phyloP scores from a whole-genome alignment of 306 rosid species.

The Trifolium repens region DNA sequence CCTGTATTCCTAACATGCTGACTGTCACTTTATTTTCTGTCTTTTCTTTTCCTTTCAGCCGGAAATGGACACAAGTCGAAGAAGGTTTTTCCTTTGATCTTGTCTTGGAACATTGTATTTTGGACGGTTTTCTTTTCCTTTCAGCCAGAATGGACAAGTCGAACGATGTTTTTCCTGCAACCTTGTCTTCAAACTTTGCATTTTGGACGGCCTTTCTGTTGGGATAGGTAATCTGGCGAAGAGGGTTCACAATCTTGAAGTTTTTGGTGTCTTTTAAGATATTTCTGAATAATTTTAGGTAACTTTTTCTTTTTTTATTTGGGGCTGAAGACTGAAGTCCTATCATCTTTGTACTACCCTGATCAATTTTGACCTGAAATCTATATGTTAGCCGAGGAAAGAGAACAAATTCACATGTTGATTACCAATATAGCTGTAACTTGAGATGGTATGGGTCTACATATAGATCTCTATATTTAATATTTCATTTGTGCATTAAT shows the following conservation, averaged over 20 bases:
- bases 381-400: neutral
- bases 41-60: slow-evolving; percentile 54
- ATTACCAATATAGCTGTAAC: slow-evolving; percentile 7
- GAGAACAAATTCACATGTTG: neutral
- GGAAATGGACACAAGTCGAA: slow-evolving; percentile 97
- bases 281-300: neutral
- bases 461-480: neutral
- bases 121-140: slow-evolving; percentile 16
- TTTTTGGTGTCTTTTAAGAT: slow-evolving; percentile 25
- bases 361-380: slow-evolving; percentile 42
- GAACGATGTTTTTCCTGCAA: slow-evolving; percentile 91
- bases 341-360: slow-evolving; percentile 24
- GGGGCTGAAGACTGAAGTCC: neutral
- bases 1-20: slow-evolving; percentile 1
- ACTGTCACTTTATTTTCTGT: slow-evolving; percentile 6
- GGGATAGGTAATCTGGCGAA: slow-evolving; percentile 29
- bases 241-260: slow-evolving; percentile 12
- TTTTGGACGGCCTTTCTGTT: slow-evolving; percentile 27
- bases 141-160: slow-evolving; percentile 93
- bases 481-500: neutral
- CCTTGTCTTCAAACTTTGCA: slow-evolving; percentile 37
- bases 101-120: slow-evolving; percentile 29
- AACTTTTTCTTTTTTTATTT: neutral
- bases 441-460: slow-evolving; percentile 1
- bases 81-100: slow-evolving; percentile 88